Evolutionary conservation across 495 filamentous ascomycete genomes (phyloP), one percentile per base, ranked within the genome.

Genomic region (Penicillium samsonianum): DNA sequence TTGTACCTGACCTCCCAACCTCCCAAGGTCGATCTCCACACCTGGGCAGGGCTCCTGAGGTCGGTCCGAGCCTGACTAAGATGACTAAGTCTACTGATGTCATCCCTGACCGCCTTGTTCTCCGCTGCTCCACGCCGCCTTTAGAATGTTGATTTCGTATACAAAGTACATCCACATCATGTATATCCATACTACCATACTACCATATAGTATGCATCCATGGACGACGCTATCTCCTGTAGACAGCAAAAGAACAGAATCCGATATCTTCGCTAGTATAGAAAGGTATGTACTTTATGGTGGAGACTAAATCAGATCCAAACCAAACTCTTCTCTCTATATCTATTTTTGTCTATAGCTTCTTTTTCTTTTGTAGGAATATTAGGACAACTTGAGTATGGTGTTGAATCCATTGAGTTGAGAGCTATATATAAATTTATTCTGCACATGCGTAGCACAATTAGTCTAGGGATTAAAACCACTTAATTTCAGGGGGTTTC

Each of bases 41-140:
- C n/a, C n/a, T n/a, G n/a, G n/a, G n/a, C n/a, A n/a, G n/a, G n/a
- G n/a, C n/a, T n/a, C n/a, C n/a, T n/a, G n/a, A n/a, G n/a, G n/a
- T n/a, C n/a, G n/a, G n/a, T 25, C 23, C 4, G 23, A 25, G 23
- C 23, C 23, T 25, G 23, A 25, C 35, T 9, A 17, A 8, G 16
- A 20, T 22, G 19, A 50, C 30, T 50, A 22, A 50, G 19, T 8
- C 20, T 7, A 23, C 5, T 50, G 47, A 50, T 50, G 47, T 50
- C 47, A 50, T 50, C 6, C 19, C 22, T 51, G 49, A 51, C 49
- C 49, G 49, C 49, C 49, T 48, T 48, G n/a, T 31, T 48, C 45
- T 51, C 14, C 49, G 33, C 22, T 17, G 30, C 3, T 11, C 38
- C 22, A 38, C 33, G 22, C 49, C 49, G 48, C 48, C 48, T 50